Base-by-base conservation (phyloP, 768 basidiomycete genomes). In the Podaxis sp. region DNA sequence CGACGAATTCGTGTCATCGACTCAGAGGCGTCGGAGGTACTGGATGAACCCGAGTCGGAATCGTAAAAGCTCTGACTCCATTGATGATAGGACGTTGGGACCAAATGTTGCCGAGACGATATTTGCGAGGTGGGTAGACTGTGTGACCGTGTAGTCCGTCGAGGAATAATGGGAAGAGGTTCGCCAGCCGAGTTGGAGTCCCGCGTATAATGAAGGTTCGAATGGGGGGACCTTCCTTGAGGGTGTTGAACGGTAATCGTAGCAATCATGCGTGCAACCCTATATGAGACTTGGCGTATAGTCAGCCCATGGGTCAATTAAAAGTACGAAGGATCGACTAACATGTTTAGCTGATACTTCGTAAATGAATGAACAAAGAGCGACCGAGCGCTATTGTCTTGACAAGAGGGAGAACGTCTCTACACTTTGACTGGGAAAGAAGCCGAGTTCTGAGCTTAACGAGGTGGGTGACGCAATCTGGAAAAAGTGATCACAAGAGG, bases 161-260 rank as follows among this genome's bases (percentile, higher is more conserved):
- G 81, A 38, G 89, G 86, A 55, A 89, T 77, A 54, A 81, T 75
- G 14, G 88, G 87, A n/a, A 89, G 80, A 57, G 87, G 81, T 6
- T 75, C 74, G 2, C 82, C 79, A 35, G 88, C 85, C 32, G 77
- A 71, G 70, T 86, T 89, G 44, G 83, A 73, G 61, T 74, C 69
- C 50, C 73, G 74, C 50, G 76, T 66, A 62, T 73, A 66, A 35
- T 68, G 66, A 57, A 70, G 68, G 61, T 76, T 69, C 63, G 71
- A 71, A 7, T 69, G 59, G 44, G 74, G 70, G 53, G 73, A 71
- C 73, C 75, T 75, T 66, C 71, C 71, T 59, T 72, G 70, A 23
- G 72, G 67, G 14, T 48, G 53, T 44, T 73, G 72, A 6, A 70
- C 61, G 50, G 74, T 69, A 11, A 77, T 73, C 10, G 80, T 82